A percentile compares a stretch with the other conserved stretches of the same genome.
Conservation (phyloP, 306 rosid genomes). For the Corylus heterophylla region DNA sequence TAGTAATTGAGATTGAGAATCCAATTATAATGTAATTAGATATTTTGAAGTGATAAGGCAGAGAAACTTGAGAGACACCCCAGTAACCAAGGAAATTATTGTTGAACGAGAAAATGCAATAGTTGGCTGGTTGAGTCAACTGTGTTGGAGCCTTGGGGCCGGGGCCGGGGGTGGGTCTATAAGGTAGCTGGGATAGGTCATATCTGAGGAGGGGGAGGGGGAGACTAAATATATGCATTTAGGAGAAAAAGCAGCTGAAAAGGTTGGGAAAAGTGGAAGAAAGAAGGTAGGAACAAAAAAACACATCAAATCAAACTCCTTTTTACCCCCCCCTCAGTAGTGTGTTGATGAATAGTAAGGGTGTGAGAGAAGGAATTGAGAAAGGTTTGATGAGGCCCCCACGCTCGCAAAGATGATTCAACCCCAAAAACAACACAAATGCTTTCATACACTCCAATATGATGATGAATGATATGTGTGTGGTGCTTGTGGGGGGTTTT, state of each 20-base stretch:
- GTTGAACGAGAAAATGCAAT: not conserved
- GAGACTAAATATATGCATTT: constrained; percentile 1
- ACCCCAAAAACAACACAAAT: constrained; percentile 7
- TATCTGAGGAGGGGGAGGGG: not conserved
- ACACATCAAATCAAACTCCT: constrained; percentile 62
- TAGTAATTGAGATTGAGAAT: too few species aligned
- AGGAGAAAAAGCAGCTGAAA: constrained; percentile 38
- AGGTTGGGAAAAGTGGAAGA: constrained; percentile 45
- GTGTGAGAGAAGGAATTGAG: constrained; percentile 18
- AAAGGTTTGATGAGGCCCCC: constrained; percentile 17
- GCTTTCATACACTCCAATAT: constrained; percentile 25
- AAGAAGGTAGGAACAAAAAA: constrained; percentile 55
- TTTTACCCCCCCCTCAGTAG: constrained; percentile 17
- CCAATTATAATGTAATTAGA: too few species aligned
- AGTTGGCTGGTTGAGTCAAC: not conserved
- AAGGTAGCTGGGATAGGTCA: constrained; percentile 26
- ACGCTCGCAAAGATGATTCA: constrained; percentile 14
- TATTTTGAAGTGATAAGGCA: too few species aligned
- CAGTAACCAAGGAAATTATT: too few species aligned
- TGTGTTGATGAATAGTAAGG: not conserved
- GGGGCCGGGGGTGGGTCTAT: too few species aligned
- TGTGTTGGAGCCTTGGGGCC: not conserved
- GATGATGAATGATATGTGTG: constrained; percentile 30
- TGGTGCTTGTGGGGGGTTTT: constrained; percentile 40
- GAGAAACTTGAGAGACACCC: too few species aligned